Evolutionary conservation across 2,329 filamentous ascomycete genomes (phyloP), one percentile per base, ranked within the genome.

Genomic region (Fusarium siculi): DNA sequence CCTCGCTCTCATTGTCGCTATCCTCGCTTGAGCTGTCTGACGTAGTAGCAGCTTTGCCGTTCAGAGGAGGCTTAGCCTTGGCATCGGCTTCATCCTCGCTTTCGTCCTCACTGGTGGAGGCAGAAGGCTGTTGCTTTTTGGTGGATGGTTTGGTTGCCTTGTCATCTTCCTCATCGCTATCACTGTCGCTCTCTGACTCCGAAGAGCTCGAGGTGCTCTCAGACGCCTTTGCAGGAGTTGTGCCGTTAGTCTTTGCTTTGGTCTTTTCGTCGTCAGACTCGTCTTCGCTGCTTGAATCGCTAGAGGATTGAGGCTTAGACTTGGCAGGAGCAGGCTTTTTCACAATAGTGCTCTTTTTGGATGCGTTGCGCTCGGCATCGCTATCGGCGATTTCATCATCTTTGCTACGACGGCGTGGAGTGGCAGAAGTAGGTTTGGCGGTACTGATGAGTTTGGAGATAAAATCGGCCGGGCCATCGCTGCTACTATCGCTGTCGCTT

Each of bases 311-410:
- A 16, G 67, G 30, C 47, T 76, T 66, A 34, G 70, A 34, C 61
- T 80, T 73, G 44, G 67, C 36, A 15, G 57, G 57, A 23, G 57
- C 37, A 55, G 67, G 23, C 25, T 75, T 75, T 57, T 74, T 76
- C 12, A 40, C 11, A 23, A 67, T 18, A n/a, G 66, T 37, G 37
- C 68, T 74, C 39, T 78, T 79, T 37, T 76, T 70, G 23, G 78
- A 69, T 42, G 79, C 70, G 52, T 78, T 78, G 61, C 80, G 80
- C 67, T 84, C 83, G 74, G 74, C 80, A 73, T 85, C 82, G 74
- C 83, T 85, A 63, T 85, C 83, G 75, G 82, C 82, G 66, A 85
- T 84, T 68, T 84, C 83, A 28, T 82, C 80, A 47, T 79, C 68
- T 71, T 81, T 80, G 77, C 72, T 77, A 65, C 76, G 79, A 60